Evolutionary conservation across 1,284 basidiomycete species (phyloP), one percentile per base, ranked within the genome.

Genomic region (Trametes versicolor): DNA sequence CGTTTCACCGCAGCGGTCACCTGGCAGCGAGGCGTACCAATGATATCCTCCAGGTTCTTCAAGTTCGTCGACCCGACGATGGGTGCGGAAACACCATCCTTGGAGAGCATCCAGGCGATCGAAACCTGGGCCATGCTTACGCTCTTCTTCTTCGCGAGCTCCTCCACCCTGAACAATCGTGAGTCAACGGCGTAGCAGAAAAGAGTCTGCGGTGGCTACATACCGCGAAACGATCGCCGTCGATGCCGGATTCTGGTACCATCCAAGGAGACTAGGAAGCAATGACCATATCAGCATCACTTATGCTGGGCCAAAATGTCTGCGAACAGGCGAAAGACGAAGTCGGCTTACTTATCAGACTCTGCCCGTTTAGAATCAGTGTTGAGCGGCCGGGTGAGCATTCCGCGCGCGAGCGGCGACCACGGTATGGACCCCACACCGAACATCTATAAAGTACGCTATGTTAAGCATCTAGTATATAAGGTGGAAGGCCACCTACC

Each of bases 341-440:
- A n/a, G n/a, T 48, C 8, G 61, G 19, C 69, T 37, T 52, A 71
- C 71, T 23, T 8, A 39, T 77, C 75, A 15, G 66, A 67, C 5
- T 69, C 65, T 13, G 67, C 64, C 17, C 79, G 72, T 19, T 60
- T 64, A 9, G 75, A 72, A 36, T 71, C 63, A 21, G 67, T 66
- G 39, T 66, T 68, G 6, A 75, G 47, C 12, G 80, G 79, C 4
- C 77, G 76, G 8, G 77, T 73, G 29, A 81, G 75, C 19, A 76
- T 48, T n/a, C 81, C 81, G 25, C 76, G 74, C 0, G 71, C 78
- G 29, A 83, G 75, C 0, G 82, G 81, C 2, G 77, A 78, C 78
- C 80, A 83, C 0, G 82, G 80, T 41, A 81, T 79, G 13, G 77
- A 70, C 12, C 80, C 80, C 41, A 82, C 79, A 19, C 77, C 78